Evolutionary conservation across 2,329 filamentous ascomycete species (phyloP).

Genomic region (Trichophyton rubrum): DNA sequence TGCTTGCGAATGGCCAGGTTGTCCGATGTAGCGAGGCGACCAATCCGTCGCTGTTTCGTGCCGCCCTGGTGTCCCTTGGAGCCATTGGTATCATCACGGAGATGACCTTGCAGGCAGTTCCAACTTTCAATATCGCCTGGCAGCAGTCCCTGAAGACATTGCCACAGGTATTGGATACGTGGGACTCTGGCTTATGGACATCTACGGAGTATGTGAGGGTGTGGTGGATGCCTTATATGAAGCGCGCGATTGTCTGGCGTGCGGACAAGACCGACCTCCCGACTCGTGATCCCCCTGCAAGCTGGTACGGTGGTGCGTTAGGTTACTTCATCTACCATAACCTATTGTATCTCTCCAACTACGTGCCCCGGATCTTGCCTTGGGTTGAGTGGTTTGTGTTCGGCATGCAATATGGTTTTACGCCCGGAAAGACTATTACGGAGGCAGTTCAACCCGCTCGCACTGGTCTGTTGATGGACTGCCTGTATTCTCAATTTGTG

Average conservation of each 20-base stretch:
- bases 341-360: conserved; percentile 67
- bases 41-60: conserved; percentile 71
- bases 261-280: conserved; percentile 64
- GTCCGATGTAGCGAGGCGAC: conserved; percentile 55
- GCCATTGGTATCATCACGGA: conserved; percentile 85
- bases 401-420: conserved; percentile 93
- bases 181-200: conserved; percentile 67
- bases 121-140: conserved; percentile 78
- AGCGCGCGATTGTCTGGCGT: conserved; percentile 76
- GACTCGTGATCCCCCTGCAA: conserved; percentile 46
- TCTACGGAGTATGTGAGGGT: conserved; percentile 79
- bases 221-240: conserved; percentile 95
- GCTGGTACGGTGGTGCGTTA: conserved; percentile 68
- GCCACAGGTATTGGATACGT: conserved; percentile 53
- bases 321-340: conserved; percentile 91
- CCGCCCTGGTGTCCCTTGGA: conserved; percentile 74
- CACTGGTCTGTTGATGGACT: conserved; percentile 84
- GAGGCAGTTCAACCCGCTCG: conserved; percentile 69
- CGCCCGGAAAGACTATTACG: conserved; percentile 48
- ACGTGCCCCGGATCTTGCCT: conserved; percentile 65
- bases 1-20: conserved; percentile 66
- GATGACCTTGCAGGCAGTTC: conserved; percentile 69
- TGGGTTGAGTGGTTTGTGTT: conserved; percentile 95
- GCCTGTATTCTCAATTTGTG: conserved; percentile 94
- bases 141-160: conserved; percentile 65